These are phyloP conservation scores for Paracoccidioides brasiliensis DNA, from an alignment of 2,329 filamentous ascomycete genomes.

Conservation along the genomic window DNA sequence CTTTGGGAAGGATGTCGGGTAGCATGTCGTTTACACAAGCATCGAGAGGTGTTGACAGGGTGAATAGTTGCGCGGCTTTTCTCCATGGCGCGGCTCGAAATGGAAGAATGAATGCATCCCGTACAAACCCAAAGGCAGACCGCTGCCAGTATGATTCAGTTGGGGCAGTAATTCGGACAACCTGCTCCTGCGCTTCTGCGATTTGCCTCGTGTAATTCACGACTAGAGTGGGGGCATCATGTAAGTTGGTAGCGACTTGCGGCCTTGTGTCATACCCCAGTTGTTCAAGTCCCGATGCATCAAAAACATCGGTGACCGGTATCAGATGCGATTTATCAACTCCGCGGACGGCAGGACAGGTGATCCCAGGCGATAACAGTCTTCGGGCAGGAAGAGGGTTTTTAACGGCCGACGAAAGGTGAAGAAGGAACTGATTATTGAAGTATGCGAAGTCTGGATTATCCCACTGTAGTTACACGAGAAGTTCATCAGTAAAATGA, in stretches of 20 bases:
- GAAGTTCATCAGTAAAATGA: background rate
- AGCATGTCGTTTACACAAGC: slow-evolving; percentile 2
- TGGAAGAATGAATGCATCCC: slow-evolving; percentile 3
- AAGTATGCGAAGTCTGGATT: slow-evolving; percentile 4
- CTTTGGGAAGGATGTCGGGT: background rate
- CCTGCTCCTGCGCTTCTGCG: background rate
- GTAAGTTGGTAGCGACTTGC: background rate
- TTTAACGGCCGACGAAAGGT: slow-evolving; percentile 1
- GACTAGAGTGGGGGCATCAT: background rate
- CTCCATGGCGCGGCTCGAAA: slow-evolving; percentile 1
- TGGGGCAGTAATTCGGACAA: slow-evolving; percentile 2
- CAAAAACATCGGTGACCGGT: slow-evolving; percentile 2
- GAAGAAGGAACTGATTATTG: slow-evolving; percentile 4
- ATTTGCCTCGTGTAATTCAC: slow-evolving; percentile 1
- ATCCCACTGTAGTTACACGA: slow-evolving; percentile 1
- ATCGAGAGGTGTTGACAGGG: background rate
- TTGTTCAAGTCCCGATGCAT: background rate
- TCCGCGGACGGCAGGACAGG: slow-evolving; percentile 2
- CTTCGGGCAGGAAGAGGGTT: slow-evolving; percentile 1
- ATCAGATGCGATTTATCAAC: background rate
- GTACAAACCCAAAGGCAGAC: slow-evolving; percentile 2
- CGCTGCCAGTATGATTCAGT: slow-evolving; percentile 3
- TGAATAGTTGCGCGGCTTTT: background rate
- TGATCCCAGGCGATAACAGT: slow-evolving; percentile 1
- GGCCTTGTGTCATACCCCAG: slow-evolving; percentile 2